Evolutionary conservation across 345 rosid species (phyloP), one percentile per base, ranked within the genome.

Genomic region (Citrus unshiu): DNA sequence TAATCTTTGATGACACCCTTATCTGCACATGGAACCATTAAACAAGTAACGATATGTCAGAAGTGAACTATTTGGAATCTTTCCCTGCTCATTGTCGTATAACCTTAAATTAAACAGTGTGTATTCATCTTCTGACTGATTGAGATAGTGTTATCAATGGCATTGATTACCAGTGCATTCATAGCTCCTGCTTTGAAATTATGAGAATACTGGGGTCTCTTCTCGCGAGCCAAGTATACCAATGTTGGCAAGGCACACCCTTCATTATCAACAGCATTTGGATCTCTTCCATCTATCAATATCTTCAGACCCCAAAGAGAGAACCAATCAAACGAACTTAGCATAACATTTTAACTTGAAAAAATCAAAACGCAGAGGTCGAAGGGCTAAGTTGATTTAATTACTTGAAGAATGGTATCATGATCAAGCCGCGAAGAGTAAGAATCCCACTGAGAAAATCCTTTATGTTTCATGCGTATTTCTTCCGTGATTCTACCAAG

Each of bases 141-240:
- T 6, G 19, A 54, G 58, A 51, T 37, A 24, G 2, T 18, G 37
- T 29, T 43, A 43, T 40, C 32, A 68, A 29, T 49, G 74, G 13
- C 24, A 35, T 32, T 32, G 34, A 32, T 29, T 86, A 92, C 97
- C 90, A 94, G 68, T 19, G 95, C 88, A 80, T 94, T 94, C 91
- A 94, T 88, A 39, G 96, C 89, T 80, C 98, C 97, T 40, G 98
- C 97, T 84, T 94, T 94, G 86, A 85, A 94, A 78, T 94, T 84
- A 76, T 94, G 98, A 63, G 69, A 84, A 86, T 83, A 72, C 21
- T 91, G 73, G 9, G 93, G 90, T 80, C 97, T 84, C 81, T 93
- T 94, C 86, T 93, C 98, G 64, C 98, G 83, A 59, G 97, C 91
- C 85, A 94, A 7, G 83, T 91, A 94, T 34, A 91, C 97, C 64